Percentiles rank a stretch among this genome's conserved stretches.
These are phyloP conservation scores for Morella rubra DNA, from an alignment of 306 rosid genomes.

Conservation along the genomic window DNA sequence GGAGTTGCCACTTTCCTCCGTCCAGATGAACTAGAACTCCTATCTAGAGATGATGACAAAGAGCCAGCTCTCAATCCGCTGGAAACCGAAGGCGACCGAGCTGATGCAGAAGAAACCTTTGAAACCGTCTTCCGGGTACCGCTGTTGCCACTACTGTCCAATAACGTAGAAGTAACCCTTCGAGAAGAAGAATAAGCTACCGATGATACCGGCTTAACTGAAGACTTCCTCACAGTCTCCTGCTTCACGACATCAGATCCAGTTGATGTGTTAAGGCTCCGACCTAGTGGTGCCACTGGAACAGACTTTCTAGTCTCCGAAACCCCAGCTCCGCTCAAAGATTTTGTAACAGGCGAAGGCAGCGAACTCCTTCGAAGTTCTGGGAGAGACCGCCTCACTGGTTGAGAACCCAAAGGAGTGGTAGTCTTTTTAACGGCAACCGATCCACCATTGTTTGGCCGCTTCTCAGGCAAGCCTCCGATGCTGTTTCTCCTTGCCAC, in stretches of 20 bases:
- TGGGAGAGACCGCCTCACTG: constrained; percentile 65
- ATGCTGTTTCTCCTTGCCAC: constrained; percentile 64
- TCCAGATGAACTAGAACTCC: constrained; percentile 60
- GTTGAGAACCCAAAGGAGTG: constrained; percentile 32
- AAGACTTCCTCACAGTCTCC: constrained; percentile 44
- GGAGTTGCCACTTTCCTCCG: constrained; percentile 61
- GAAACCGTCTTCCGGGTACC: constrained; percentile 58
- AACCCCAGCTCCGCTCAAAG: constrained; percentile 32
- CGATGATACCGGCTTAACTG: constrained; percentile 51
- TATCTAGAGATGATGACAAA: constrained; percentile 55
- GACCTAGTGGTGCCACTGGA: constrained; percentile 36
- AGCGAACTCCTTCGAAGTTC: constrained; percentile 68
- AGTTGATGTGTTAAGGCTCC: constrained; percentile 39
- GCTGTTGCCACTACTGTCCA: constrained; percentile 59
- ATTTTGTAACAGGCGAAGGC: constrained; percentile 44
- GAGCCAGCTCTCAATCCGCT: constrained; percentile 60
- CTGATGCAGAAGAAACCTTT: constrained; percentile 57
- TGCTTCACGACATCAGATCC: constrained; percentile 41
- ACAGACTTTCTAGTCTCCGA: constrained; percentile 49
- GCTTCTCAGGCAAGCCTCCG: constrained; percentile 65
- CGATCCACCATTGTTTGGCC: constrained; percentile 29
- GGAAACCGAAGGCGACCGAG: constrained; percentile 51
- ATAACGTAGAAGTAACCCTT: constrained; percentile 43
- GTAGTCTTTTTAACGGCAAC: constrained; percentile 31
- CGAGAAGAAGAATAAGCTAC: constrained; percentile 50